These are phyloP conservation scores for Parathielavia hyrcaniae DNA, from an alignment of 495 filamentous ascomycete species.

Conservation along the genomic window DNA sequence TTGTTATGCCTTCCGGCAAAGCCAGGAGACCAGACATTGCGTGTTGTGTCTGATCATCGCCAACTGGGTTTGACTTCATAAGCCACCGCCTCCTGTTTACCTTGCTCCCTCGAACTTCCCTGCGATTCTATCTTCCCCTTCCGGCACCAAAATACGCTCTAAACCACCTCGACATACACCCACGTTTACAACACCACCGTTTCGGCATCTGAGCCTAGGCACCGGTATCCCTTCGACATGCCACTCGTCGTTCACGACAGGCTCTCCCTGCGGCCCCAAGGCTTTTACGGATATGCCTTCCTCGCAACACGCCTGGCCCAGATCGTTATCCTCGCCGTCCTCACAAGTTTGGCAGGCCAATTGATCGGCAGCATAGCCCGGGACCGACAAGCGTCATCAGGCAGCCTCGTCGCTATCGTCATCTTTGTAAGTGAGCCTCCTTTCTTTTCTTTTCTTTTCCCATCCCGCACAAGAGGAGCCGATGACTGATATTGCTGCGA, in stretches of 20 bases:
- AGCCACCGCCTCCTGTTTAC: neutral
- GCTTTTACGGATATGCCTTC: constrained; percentile 15
- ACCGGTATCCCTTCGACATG: neutral
- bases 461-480: neutral
- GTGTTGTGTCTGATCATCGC: neutral
- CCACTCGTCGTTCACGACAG: constrained; percentile 1
- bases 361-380: constrained; percentile 5
- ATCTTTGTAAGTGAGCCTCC: constrained; percentile 8
- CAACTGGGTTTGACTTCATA: neutral
- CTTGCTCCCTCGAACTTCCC: neutral
- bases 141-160: neutral
- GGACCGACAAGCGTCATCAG: neutral
- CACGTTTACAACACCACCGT: neutral
- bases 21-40: neutral
- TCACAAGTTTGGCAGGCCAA: constrained; percentile 11
- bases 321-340: constrained; percentile 2
- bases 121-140: neutral
- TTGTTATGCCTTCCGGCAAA: no score
- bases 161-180: neutral
- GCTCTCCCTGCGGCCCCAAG: constrained; percentile 13
- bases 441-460: neutral
- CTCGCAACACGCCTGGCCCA: constrained; percentile 2
- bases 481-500: neutral
- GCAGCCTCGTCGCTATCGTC: constrained; percentile 3
- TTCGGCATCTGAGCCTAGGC: no score